Conservation (phyloP, 1,284 basidiomycete genomes). For the Cerrena zonata region DNA sequence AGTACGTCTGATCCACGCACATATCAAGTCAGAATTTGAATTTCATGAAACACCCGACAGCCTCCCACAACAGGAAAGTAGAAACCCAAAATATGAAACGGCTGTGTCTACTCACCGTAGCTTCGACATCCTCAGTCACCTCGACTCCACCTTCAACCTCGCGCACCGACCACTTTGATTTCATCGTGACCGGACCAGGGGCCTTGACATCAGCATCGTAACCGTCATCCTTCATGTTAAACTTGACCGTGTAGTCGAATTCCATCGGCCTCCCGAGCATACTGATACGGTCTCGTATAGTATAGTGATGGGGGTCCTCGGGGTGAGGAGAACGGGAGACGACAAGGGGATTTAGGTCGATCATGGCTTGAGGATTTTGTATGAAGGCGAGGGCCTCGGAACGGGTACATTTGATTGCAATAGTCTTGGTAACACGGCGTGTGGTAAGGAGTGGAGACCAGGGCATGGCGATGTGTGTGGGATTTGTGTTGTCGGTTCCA, state of each 20-base stretch:
- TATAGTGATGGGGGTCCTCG: conserved; percentile 26
- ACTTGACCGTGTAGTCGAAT: conserved; percentile 26
- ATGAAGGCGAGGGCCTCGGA: conserved; percentile 25
- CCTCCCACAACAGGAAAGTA: not conserved
- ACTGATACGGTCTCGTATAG: conserved; percentile 30
- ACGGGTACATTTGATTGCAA: conserved; percentile 22
- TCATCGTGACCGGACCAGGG: conserved; percentile 28
- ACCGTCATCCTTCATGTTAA: conserved; percentile 27
- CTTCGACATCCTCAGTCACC: conserved; percentile 22
- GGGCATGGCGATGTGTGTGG: not conserved
- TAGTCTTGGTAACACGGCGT: conserved; percentile 23
- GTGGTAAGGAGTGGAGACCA: not conserved
- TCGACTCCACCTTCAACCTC: conserved; percentile 21
- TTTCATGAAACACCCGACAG: too few species aligned
- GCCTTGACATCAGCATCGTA: conserved; percentile 27
- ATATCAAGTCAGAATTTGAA: not conserved
- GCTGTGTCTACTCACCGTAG: conserved; percentile 29
- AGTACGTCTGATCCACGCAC: conserved; percentile 8
- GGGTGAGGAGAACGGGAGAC: conserved; percentile 22
- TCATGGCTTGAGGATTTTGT: conserved; percentile 30
- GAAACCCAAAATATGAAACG: not conserved
- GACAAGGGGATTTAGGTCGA: conserved; percentile 33
- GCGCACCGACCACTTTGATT: conserved; percentile 24
- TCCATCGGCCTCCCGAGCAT: conserved; percentile 21
- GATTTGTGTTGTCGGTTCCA: too few species aligned